phyloP scores from a whole-genome alignment of 2,329 filamentous ascomycete species.

The Clonostachys sp. region DNA sequence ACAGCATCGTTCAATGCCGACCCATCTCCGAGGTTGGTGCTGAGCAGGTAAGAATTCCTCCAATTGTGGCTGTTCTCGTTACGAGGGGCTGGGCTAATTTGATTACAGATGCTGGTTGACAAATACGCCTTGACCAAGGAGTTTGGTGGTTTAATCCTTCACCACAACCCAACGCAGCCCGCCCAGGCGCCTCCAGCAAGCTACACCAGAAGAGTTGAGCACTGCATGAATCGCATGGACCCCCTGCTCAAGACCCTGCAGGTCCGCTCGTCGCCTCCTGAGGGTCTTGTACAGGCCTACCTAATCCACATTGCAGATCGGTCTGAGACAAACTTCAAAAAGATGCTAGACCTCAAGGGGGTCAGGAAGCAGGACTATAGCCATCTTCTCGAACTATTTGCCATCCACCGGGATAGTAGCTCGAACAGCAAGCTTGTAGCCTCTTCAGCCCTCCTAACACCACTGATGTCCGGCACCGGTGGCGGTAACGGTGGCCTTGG shows the following conservation, averaged over 20 bases:
- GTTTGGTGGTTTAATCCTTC: constrained; percentile 65
- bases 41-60: constrained; percentile 61
- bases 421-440: constrained; percentile 65
- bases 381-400: constrained; percentile 81
- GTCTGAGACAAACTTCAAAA: constrained; percentile 91
- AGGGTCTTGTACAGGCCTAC: constrained; percentile 94
- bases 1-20: constrained; percentile 80
- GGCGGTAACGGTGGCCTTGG: constrained; percentile 27
- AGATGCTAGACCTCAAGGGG: constrained; percentile 93
- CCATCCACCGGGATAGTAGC: constrained; percentile 72
- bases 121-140: constrained; percentile 85
- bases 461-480: constrained; percentile 48
- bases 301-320: constrained; percentile 94
- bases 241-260: constrained; percentile 94
- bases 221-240: constrained; percentile 81
- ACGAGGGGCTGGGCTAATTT: neutral
- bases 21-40: constrained; percentile 92
- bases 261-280: constrained; percentile 84
- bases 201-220: constrained; percentile 83
- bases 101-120: constrained; percentile 80
- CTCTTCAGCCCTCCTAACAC: constrained; percentile 66
- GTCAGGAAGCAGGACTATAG: constrained; percentile 79
- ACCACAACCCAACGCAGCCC: constrained; percentile 45
- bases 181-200: constrained; percentile 42
- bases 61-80: neutral